Percentiles rank a stretch among this genome's conserved stretches.
phyloP scores from a whole-genome alignment of 306 rosid genomes.

The Heteromeles arbutifolia region DNA sequence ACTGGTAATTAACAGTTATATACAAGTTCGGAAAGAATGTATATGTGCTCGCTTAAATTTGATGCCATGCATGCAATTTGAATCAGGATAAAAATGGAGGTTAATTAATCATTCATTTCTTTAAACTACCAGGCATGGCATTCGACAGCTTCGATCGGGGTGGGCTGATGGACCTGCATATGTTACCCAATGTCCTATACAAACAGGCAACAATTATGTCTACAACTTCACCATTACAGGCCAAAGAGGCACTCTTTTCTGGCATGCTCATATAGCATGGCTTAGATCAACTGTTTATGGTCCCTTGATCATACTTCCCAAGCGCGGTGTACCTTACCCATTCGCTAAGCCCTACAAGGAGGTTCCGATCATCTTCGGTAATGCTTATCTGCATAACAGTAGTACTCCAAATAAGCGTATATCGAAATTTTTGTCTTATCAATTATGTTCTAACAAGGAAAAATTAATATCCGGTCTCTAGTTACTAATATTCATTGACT shows the following conservation, averaged over 20 bases:
- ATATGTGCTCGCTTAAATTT: neutral
- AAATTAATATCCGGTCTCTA: too few species aligned
- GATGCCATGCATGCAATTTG: neutral
- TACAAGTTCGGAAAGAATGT: neutral
- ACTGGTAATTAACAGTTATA: slow-evolving; percentile 30
- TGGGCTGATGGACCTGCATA: slow-evolving; percentile 77
- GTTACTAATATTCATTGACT: too few species aligned
- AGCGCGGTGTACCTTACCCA: slow-evolving; percentile 44
- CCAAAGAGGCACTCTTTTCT: slow-evolving; percentile 63
- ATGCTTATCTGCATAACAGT: neutral
- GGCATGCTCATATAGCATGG: slow-evolving; percentile 76
- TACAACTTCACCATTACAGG: slow-evolving; percentile 54
- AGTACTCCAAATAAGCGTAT: neutral
- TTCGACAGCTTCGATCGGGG: slow-evolving; percentile 47
- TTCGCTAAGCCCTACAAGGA: slow-evolving; percentile 22
- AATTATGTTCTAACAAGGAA: neutral
- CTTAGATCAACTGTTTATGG: slow-evolving; percentile 52
- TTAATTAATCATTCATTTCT: neutral
- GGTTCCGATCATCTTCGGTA: slow-evolving; percentile 11
- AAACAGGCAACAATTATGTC: slow-evolving; percentile 50
- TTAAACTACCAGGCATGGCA: slow-evolving; percentile 49
- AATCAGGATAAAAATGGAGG: neutral
- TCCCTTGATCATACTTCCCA: slow-evolving; percentile 50
- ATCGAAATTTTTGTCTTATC: neutral
- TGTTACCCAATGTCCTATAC: slow-evolving; percentile 67